Evolutionary conservation across 345 rosid species (phyloP).

Genomic region (Hevea brasiliensis): DNA sequence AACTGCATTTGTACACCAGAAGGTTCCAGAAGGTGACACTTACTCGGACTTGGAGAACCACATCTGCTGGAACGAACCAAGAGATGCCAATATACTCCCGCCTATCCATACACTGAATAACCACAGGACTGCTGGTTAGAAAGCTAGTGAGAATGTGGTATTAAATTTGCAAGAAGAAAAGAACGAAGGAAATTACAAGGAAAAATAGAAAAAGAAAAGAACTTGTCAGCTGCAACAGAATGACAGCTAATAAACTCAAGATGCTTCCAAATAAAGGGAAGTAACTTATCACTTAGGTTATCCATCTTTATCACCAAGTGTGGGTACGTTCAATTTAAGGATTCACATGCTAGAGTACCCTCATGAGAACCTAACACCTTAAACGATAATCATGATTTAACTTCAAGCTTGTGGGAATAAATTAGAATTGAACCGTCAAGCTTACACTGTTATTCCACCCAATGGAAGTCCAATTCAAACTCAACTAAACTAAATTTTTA

Average conservation of each 20-base stretch:
- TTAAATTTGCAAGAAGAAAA: background rate
- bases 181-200: background rate
- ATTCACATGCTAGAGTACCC: background rate
- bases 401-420: too few species aligned
- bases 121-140: background rate
- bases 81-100: slow-evolving; percentile 87
- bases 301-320: background rate
- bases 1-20: background rate
- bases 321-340: background rate
- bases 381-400: background rate
- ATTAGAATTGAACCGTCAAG: too few species aligned
- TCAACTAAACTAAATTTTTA: too few species aligned
- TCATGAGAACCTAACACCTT: background rate
- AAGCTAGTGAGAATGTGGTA: background rate
- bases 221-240: background rate
- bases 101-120: slow-evolving; percentile 88
- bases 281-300: background rate
- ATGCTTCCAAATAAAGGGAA: background rate
- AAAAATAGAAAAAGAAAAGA: background rate
- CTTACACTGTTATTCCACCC: too few species aligned
- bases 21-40: slow-evolving; percentile 18
- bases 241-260: background rate
- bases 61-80: slow-evolving; percentile 95
- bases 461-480: too few species aligned
- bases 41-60: slow-evolving; percentile 94